A percentile compares a stretch with the other conserved stretches of the same genome.
phyloP scores from a whole-genome alignment of 2,329 filamentous ascomycete genomes.

The Orbilia javanica region DNA sequence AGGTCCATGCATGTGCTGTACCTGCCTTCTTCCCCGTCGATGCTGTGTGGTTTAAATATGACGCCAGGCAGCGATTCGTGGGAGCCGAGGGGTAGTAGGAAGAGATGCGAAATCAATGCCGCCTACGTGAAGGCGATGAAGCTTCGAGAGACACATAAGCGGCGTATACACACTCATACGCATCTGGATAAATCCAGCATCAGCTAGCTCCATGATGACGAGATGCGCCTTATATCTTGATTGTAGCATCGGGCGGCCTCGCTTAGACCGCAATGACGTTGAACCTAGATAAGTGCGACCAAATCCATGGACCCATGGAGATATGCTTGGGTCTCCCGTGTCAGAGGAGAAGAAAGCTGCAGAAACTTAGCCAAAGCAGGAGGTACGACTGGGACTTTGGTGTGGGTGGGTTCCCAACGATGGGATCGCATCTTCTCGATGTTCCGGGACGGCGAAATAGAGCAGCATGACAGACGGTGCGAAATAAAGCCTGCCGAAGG shows the following conservation, averaged over 20 bases:
- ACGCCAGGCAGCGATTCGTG: constrained; percentile 30
- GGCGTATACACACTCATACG: too few relatives aligned
- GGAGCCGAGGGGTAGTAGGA: constrained; percentile 14
- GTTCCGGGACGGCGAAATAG: background rate
- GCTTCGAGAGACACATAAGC: constrained; percentile 21
- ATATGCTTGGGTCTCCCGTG: constrained; percentile 28
- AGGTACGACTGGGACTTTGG: constrained; percentile 5
- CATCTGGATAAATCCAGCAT: constrained; percentile 24
- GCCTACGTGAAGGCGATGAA: background rate
- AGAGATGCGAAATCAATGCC: constrained; percentile 29
- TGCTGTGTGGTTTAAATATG: constrained; percentile 28
- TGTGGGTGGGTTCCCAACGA: constrained; percentile 34
- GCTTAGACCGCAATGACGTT: constrained; percentile 48
- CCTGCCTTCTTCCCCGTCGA: constrained; percentile 44
- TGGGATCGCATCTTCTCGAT: constrained; percentile 7
- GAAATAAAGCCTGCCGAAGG: constrained; percentile 10
- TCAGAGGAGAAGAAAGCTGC: constrained; percentile 16
- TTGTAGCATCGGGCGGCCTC: constrained; percentile 22
- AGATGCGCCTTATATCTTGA: constrained; percentile 12
- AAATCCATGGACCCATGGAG: constrained; percentile 43
- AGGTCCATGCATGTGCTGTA: constrained; percentile 56
- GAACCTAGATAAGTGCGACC: background rate
- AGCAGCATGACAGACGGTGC: constrained; percentile 19
- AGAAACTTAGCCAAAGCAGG: constrained; percentile 17
- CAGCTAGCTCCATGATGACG: constrained; percentile 6